These are phyloP conservation scores for Penicilliopsis zonata DNA, from an alignment of 495 filamentous ascomycete species.

Conservation along the genomic window DNA sequence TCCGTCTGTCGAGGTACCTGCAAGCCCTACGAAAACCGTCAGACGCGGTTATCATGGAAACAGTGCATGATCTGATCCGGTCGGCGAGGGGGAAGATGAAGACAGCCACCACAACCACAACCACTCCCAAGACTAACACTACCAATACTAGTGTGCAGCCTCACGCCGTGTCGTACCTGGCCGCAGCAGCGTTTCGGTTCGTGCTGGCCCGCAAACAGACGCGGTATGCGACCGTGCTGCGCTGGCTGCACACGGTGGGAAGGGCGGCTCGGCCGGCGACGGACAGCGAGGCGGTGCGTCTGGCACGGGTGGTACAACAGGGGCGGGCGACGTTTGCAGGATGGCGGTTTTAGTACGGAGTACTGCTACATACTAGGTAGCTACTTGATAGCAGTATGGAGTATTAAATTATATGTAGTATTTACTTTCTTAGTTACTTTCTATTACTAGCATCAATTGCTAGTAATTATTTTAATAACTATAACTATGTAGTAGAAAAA, in stretches of 20 bases:
- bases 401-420: too few species aligned
- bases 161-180: constrained; percentile 57
- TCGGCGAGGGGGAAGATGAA: constrained; percentile 56
- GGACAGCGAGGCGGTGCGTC: constrained; percentile 13
- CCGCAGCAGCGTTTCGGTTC: constrained; percentile 50
- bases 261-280: constrained; percentile 19
- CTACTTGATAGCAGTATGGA: too few species aligned
- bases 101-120: too few species aligned
- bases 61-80: constrained; percentile 52
- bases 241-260: constrained; percentile 45
- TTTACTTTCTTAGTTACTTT: too few species aligned
- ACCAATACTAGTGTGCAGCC: too few species aligned
- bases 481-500: too few species aligned
- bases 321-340: constrained; percentile 24
- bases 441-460: too few species aligned
- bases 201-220: constrained; percentile 60
- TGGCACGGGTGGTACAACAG: constrained; percentile 19
- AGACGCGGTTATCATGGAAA: constrained; percentile 44
- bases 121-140: too few species aligned
- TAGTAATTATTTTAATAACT: too few species aligned
- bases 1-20: constrained; percentile 74
- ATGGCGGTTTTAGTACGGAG: constrained; percentile 35
- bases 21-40: constrained; percentile 47
- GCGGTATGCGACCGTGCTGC: constrained; percentile 43
- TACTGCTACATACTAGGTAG: too few species aligned